Base-by-base conservation (phyloP, 2,329 filamentous ascomycete species). In the Pleurostoma richardsiae region DNA sequence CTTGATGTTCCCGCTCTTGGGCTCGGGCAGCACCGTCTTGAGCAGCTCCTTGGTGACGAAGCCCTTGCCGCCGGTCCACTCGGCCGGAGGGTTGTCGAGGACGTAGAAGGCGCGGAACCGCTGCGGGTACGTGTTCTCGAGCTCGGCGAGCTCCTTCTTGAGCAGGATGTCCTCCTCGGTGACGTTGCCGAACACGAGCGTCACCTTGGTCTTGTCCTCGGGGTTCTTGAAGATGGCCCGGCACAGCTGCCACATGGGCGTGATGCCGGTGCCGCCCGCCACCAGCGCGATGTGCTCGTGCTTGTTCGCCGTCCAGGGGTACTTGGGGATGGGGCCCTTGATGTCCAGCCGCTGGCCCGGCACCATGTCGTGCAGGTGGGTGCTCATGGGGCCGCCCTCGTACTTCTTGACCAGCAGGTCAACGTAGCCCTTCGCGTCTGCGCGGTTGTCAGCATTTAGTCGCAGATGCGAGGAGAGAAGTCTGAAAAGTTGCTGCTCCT, bases 271-370 rank as follows among this genome's bases (percentile, higher is more conserved):
- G 54, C 94, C 94, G 59, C 94, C 94, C n/a, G 92, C 90, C 53
- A 99, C 80, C 55, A 92, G 76, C 38, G 82, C 85, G 59, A 95
- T 82, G 75, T 97, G 90, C 51, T 88, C 74, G 74, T 96, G 91
- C 81, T 96, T 96, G 80, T 97, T 97, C 56, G 85, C 63, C 45
- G 81, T 64, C 91, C 91, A 97, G 30, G 82, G 70, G 70, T 96
- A 97, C 72, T 99, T 99, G 60, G 90, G 88, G 38, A 99, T 82
- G 3, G 94, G 94, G 19, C 94, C 94, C 79, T 99, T 97, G 75
- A 99, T 83, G 52, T 92, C 85, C 46, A 99, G 83, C 11, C 78
- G 77, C 69, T 97, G 86, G 52, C 90, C 89, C 40, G 88, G 84
- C 31, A 78, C 76, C 82, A 99, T 81, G 63, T 79, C 77, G 77